Evolutionary conservation across 1,139 yeast genomes (phyloP).

Genomic region (Blastobotrys arbuscula): DNA sequence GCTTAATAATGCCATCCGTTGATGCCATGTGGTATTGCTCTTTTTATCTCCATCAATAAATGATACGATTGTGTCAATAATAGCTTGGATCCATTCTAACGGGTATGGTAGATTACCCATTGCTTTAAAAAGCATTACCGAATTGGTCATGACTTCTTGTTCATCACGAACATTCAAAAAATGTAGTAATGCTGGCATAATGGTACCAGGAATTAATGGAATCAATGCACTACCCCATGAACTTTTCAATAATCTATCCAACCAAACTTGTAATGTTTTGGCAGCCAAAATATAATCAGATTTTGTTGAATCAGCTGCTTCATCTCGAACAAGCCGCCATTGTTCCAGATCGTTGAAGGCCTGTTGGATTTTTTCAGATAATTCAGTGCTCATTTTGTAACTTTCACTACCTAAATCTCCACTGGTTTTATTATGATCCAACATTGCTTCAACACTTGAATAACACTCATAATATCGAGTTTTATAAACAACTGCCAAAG

Average conservation of each 20-base stretch:
- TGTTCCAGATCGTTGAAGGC: constrained; percentile 43
- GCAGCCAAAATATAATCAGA: constrained; percentile 37
- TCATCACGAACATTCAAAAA: constrained; percentile 74
- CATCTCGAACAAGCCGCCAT: constrained; percentile 36
- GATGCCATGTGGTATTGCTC: constrained; percentile 48
- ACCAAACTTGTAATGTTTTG: constrained; percentile 30
- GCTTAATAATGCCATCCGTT: constrained; percentile 59
- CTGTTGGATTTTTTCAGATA: constrained; percentile 31
- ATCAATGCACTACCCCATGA: constrained; percentile 26
- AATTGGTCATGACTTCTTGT: constrained; percentile 61
- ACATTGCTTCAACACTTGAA: constrained; percentile 41
- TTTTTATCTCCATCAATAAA: constrained; percentile 36
- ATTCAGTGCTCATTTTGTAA: constrained; percentile 27
- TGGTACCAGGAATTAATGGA: constrained; percentile 37
- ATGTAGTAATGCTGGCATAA: constrained; percentile 67
- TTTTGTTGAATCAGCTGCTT: constrained; percentile 28
- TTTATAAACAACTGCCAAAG: constrained; percentile 53
- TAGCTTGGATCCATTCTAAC: constrained; percentile 38
- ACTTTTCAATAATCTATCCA: constrained; percentile 23
- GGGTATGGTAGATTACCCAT: constrained; percentile 58
- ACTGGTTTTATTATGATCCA: constrained; percentile 36
- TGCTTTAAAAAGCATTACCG: constrained; percentile 47
- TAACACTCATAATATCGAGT: constrained; percentile 49
- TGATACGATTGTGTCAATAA: constrained; percentile 49
- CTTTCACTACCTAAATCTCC: constrained; percentile 36